Evolutionary conservation across 192 early-diverging fungal genomes (phyloP).

Genomic region (Podila verticillata): DNA sequence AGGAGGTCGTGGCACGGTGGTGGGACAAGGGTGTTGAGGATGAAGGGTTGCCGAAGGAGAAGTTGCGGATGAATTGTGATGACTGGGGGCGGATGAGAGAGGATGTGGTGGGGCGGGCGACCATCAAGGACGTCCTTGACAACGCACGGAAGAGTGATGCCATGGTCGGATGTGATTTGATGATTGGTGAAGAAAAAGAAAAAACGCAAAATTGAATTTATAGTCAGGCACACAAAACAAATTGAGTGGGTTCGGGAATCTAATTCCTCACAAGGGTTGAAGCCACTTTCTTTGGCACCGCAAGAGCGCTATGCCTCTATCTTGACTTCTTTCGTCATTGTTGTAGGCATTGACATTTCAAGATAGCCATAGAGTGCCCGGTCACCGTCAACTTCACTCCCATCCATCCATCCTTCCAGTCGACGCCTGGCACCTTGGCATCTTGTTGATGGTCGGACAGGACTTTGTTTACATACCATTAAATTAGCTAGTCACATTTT

Average conservation of each 20-base stretch:
- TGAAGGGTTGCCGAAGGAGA: conserved; percentile 22
- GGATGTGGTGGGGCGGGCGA: conserved; percentile 2
- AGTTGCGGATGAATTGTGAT: conserved; percentile 44
- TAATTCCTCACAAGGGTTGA: too few species aligned
- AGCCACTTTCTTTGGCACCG: too few species aligned
- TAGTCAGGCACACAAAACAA: neutral
- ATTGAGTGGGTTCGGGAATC: too few species aligned
- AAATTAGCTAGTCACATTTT: neutral
- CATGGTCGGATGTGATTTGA: conserved; percentile 14
- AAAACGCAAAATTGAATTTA: neutral
- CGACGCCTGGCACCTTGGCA: too few species aligned
- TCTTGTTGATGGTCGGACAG: too few species aligned
- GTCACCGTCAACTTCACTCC: neutral
- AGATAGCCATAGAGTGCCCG: too few species aligned
- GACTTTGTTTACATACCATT: neutral
- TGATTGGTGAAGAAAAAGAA: neutral
- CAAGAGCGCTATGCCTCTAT: too few species aligned
- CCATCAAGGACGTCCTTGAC: conserved; percentile 33
- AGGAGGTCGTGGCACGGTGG: neutral
- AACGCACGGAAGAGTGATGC: conserved; percentile 49
- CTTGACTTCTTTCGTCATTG: too few species aligned
- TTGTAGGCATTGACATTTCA: too few species aligned
- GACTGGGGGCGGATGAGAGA: neutral
- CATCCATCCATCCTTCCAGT: neutral
- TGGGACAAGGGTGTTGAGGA: conserved; percentile 1